Conservation (phyloP, 169 alveolate species). For the Plasmodium knowlesi region DNA sequence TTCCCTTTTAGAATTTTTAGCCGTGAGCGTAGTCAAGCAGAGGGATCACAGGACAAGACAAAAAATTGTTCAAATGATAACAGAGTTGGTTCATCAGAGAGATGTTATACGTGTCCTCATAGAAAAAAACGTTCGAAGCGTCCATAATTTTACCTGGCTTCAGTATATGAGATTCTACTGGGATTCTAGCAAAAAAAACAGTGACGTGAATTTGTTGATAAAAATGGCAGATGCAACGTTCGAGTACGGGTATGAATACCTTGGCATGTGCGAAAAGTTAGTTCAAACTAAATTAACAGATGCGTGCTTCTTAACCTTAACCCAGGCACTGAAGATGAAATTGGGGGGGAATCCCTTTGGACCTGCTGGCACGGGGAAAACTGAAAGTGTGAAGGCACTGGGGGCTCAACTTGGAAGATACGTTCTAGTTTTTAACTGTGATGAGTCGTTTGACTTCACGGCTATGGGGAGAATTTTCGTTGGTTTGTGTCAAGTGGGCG, state of each 20-base stretch:
- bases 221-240: conserved; percentile 95
- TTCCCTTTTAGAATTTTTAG: conserved; percentile 86
- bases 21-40: conserved; percentile 92
- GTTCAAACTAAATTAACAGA: conserved; percentile 99
- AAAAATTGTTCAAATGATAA: conserved; percentile 93
- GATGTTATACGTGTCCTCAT: conserved; percentile 92
- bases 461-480: conserved; percentile 97
- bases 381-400: conserved; percentile 98
- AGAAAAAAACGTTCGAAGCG: conserved; percentile 61
- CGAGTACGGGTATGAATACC: conserved; percentile 97
- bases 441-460: conserved; percentile 97
- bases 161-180: conserved; percentile 96
- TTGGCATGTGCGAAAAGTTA: conserved; percentile 96
- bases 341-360: conserved; percentile 99
- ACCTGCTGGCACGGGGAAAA: conserved; percentile 99
- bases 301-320: conserved; percentile 96
- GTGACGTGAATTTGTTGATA: conserved; percentile 80
- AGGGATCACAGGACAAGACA: conserved; percentile 90
- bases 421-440: conserved; percentile 98
- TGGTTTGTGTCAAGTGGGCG: conserved; percentile 96
- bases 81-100: conserved; percentile 97
- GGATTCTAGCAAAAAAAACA: conserved; percentile 82
- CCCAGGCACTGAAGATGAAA: conserved; percentile 96
- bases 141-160: conserved; percentile 94
- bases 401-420: conserved; percentile 96